Percentiles rank a stretch among this genome's conserved stretches.
Conservation (phyloP, 352 stramenopile genomes). For the Plasmopara halstedii region DNA sequence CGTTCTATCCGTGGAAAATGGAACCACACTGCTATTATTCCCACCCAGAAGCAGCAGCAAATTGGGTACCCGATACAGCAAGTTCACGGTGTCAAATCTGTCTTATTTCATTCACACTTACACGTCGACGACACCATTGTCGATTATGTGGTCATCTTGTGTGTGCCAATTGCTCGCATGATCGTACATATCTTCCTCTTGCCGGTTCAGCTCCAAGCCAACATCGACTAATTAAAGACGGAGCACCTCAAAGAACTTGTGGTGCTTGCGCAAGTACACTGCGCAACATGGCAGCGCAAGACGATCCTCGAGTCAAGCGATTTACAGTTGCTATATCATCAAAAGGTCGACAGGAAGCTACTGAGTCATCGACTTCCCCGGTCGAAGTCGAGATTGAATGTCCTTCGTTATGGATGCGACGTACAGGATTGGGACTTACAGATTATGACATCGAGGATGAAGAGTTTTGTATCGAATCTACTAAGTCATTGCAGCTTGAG, state of each 20-base stretch:
- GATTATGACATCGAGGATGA: conserved; percentile 23
- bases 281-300: conserved; percentile 49
- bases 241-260: conserved; percentile 63
- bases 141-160: conserved; percentile 64
- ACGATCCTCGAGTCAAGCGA: conserved; percentile 47
- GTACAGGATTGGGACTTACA: conserved; percentile 12
- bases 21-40: conserved; percentile 61
- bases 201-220: conserved; percentile 33
- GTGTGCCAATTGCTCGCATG: conserved; percentile 58
- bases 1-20: conserved; percentile 75
- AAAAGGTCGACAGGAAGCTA: conserved; percentile 5
- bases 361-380: conserved; percentile 5
- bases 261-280: conserved; percentile 55
- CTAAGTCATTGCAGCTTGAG: conserved; percentile 19
- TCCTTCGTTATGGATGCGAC: conserved; percentile 23
- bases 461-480: conserved; percentile 21
- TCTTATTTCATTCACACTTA: conserved; percentile 41
- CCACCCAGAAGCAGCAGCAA: conserved; percentile 50
- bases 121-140: conserved; percentile 80
- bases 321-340: conserved; percentile 31
- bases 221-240: conserved; percentile 63
- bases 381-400: conserved; percentile 28
- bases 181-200: conserved; percentile 64
- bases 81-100: conserved; percentile 62
- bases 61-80: conserved; percentile 64